A percentile compares a stretch with the other conserved stretches of the same genome.
These are phyloP conservation scores for Fagus sylvatica DNA, from an alignment of 306 rosid species.

Conservation along the genomic window DNA sequence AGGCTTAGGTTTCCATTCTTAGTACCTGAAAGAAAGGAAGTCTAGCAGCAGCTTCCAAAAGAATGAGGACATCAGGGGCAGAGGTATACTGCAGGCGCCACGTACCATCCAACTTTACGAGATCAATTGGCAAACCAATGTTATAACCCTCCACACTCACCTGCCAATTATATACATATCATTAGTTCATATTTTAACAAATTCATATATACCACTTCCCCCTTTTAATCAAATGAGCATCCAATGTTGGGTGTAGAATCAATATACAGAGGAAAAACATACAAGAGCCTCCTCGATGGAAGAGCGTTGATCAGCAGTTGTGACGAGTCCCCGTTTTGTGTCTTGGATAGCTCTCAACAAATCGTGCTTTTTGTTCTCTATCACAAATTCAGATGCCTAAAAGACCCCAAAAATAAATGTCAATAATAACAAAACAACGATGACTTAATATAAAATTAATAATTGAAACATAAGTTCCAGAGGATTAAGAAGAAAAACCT, in stretches of 20 bases:
- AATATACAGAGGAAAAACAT: background rate
- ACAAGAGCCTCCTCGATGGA: constrained; percentile 83
- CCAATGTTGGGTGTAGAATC: background rate
- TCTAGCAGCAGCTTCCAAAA: constrained; percentile 78
- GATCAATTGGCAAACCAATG: constrained; percentile 56
- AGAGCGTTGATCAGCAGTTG: constrained; percentile 79
- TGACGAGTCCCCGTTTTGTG: constrained; percentile 71
- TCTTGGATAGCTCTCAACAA: constrained; percentile 69
- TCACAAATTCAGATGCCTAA: constrained; percentile 48
- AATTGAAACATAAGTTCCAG: background rate
- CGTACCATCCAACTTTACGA: constrained; percentile 69
- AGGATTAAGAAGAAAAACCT: constrained; percentile 33
- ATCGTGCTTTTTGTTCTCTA: constrained; percentile 63
- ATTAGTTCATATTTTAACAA: constrained; percentile 4
- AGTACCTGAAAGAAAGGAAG: constrained; percentile 87
- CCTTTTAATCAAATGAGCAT: background rate
- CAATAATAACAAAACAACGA: background rate
- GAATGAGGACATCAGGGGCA: constrained; percentile 87
- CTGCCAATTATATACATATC: constrained; percentile 35
- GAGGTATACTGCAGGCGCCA: constrained; percentile 95
- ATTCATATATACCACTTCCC: background rate
- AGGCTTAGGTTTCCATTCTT: background rate
- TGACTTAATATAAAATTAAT: background rate
- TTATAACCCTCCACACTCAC: constrained; percentile 65
- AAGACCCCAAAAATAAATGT: constrained; percentile 1